phyloP scores from a whole-genome alignment of 2,329 filamentous ascomycete genomes.

The Cercospora sesami region DNA sequence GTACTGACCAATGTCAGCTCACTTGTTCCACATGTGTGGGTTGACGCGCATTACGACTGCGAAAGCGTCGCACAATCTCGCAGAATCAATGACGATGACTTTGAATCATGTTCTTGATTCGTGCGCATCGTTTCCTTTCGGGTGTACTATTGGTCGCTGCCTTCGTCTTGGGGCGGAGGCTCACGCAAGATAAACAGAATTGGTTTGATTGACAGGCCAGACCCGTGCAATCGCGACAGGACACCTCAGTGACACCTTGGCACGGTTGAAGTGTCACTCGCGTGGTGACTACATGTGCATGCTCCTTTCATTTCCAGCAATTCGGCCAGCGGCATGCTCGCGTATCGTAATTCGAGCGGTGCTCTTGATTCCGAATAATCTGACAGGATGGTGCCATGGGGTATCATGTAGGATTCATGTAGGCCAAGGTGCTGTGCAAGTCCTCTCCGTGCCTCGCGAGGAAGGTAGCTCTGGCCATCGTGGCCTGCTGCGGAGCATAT shows the following conservation, averaged over 20 bases:
- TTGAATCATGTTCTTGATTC: neutral
- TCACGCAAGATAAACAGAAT: neutral
- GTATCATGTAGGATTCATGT: neutral
- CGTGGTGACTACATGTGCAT: neutral
- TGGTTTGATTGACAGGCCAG: neutral
- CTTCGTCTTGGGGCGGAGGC: neutral
- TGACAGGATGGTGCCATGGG: neutral
- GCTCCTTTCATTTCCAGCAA: neutral
- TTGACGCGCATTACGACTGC: neutral
- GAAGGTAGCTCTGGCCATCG: neutral
- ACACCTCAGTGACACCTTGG: neutral
- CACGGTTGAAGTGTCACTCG: neutral
- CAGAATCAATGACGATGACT: constrained; percentile 4
- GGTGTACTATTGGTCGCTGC: neutral
- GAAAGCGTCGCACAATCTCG: constrained; percentile 3
- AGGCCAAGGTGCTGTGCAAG: neutral
- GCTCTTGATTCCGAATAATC: neutral
- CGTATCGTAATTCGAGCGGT: neutral
- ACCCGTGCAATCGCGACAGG: neutral
- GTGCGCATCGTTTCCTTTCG: neutral
- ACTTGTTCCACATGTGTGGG: neutral
- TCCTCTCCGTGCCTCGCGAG: neutral
- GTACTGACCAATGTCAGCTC: constrained; percentile 2
- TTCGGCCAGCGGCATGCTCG: neutral
- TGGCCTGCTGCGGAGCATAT: neutral